phyloP scores from a whole-genome alignment of 306 rosid genomes.

The Acmispon strigosus region DNA sequence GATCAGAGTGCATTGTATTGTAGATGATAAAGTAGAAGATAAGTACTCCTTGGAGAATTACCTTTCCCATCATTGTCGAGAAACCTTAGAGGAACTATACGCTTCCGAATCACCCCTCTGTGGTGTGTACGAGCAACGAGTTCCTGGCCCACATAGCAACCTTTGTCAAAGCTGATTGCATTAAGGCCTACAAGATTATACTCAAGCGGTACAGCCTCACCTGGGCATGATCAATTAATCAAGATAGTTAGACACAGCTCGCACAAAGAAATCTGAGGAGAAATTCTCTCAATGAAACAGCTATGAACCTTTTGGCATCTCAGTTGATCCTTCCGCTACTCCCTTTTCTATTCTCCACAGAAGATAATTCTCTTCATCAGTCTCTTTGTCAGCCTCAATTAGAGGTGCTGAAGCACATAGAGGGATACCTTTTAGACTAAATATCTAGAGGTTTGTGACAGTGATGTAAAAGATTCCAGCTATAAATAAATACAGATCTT shows the following conservation, averaged over 20 bases:
- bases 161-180: constrained; percentile 94
- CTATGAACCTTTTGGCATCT: constrained; percentile 75
- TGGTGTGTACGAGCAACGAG: constrained; percentile 88
- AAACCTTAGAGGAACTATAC: constrained; percentile 65
- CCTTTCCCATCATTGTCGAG: constrained; percentile 54
- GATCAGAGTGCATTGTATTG: not conserved
- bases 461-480: not conserved
- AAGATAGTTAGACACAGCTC: not conserved
- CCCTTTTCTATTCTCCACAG: constrained; percentile 78
- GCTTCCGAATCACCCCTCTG: constrained; percentile 82
- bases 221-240: constrained; percentile 32
- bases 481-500: constrained; percentile 15
- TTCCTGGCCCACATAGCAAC: constrained; percentile 92
- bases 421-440: not conserved
- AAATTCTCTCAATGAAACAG: constrained; percentile 9
- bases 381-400: constrained; percentile 67
- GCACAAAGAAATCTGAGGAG: not conserved
- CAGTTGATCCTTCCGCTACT: constrained; percentile 86
- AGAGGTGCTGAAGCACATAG: constrained; percentile 64
- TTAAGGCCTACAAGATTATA: constrained; percentile 84
- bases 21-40: not conserved
- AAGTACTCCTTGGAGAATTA: constrained; percentile 18
- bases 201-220: constrained; percentile 88
- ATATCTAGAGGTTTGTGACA: not conserved
- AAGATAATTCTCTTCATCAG: constrained; percentile 68